Base-by-base conservation (phyloP, 1,284 basidiomycete species). In the Apiotrichum sp. region DNA sequence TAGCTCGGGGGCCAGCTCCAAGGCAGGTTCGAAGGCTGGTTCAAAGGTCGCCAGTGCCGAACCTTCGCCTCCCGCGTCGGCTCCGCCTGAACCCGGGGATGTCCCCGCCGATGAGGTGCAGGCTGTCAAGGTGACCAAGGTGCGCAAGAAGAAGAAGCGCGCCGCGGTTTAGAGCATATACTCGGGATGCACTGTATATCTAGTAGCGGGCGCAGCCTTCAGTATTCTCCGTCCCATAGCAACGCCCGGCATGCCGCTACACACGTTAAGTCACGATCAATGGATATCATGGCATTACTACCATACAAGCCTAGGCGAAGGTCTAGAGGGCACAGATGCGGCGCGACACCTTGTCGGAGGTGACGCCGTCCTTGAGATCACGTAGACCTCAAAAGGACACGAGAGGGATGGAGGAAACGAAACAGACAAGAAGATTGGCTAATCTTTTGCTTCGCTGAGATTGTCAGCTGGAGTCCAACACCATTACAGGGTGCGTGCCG, bases 1-100 rank as follows among this genome's bases (percentile, higher is more conserved):
- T 16, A 55, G 62, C 7, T 58, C 60, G 34, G 22, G 3, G 14
- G 14, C 31, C 7, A 14, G 11, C 32, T 46, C 45, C 33, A 47
- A 47, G n/a, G 14, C 46, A 2, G 11, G 14, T 11, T 47, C 39
- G 16, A 34, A 9, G 29, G 8, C 47, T 36, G 42, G 7, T 8
- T 44, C 42, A 7, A 9, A 8, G 13, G 9, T 29, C 38, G 14
- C 47, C 31, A 11, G 38, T 13, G 56, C 64, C 4, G 87, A 89
- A 42, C 83, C 81, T 44, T 40, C 50, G 9, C 40, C 50, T 33
- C 50, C 46, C 9, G 49, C 54, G 3, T 40, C 39, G 32, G 43
- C 54, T 6, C 56, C 53, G n/a, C 16, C 50, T 14, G 8, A 38
- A 38, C 44, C 40, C 4, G 57, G 62, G 6, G 68, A 65, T 9